These are phyloP conservation scores for Blastosporella zonata DNA, from an alignment of 1,284 basidiomycete genomes.

Conservation along the genomic window DNA sequence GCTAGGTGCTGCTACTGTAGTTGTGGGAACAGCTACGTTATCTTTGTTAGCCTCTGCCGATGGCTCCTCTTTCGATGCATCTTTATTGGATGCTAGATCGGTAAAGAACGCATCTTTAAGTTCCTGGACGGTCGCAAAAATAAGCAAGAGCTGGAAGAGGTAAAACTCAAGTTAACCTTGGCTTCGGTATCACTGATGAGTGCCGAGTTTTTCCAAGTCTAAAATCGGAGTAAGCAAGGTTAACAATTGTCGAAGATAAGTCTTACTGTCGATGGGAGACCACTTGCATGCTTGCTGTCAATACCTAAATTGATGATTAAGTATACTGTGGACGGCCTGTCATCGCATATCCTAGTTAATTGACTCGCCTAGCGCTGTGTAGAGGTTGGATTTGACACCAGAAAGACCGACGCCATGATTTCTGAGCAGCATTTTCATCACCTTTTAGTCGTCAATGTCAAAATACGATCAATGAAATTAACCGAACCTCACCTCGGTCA, in stretches of 20 bases:
- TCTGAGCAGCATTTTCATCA: slow-evolving; percentile 63
- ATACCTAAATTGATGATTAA: slow-evolving; percentile 39
- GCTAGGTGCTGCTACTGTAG: slow-evolving; percentile 20
- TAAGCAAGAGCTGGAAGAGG: neutral
- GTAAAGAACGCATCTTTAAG: slow-evolving; percentile 58
- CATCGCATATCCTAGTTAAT: neutral
- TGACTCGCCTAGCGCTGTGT: slow-evolving; percentile 53
- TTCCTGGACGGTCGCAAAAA: slow-evolving; percentile 33
- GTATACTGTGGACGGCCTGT: neutral
- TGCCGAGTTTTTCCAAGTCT: slow-evolving; percentile 67
- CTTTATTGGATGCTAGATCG: slow-evolving; percentile 31
- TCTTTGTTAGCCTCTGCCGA: neutral
- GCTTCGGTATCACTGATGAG: slow-evolving; percentile 58
- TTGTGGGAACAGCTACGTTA: neutral
- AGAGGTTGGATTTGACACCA: slow-evolving; percentile 69
- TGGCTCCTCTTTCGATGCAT: slow-evolving; percentile 13
- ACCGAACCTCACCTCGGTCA: slow-evolving; percentile 45
- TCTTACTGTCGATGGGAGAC: slow-evolving; percentile 63
- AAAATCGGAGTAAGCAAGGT: neutral
- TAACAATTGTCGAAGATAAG: slow-evolving; percentile 1
- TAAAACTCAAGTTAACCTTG: slow-evolving; percentile 39
- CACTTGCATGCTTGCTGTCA: slow-evolving; percentile 72
- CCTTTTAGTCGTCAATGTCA: slow-evolving; percentile 34
- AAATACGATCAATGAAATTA: neutral
- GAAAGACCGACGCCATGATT: slow-evolving; percentile 61